Conservation (phyloP, 768 basidiomycete species). For the Rhizopogon vulgaris region DNA sequence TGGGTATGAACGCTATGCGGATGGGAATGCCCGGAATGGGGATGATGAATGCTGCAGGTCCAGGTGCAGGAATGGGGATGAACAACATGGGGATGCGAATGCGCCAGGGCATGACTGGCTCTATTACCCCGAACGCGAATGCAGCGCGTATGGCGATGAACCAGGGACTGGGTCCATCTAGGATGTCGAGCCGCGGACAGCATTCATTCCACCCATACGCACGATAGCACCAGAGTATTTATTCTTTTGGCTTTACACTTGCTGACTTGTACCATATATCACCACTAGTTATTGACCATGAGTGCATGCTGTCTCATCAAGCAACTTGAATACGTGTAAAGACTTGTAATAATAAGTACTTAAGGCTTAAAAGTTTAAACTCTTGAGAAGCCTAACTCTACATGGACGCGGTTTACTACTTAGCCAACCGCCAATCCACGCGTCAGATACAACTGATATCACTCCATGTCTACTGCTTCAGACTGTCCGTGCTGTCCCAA, state of each 20-base stretch:
- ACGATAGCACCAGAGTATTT: slow-evolving; percentile 30
- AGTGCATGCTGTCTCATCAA: no score
- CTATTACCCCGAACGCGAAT: slow-evolving; percentile 21
- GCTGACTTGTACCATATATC: slow-evolving; percentile 25
- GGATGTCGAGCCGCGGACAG: slow-evolving; percentile 46
- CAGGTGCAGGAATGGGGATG: slow-evolving; percentile 28
- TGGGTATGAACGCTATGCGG: slow-evolving; percentile 14
- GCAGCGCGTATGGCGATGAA: slow-evolving; percentile 37
- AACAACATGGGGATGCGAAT: slow-evolving; percentile 32
- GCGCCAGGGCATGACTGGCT: slow-evolving; percentile 29
- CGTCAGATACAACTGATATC: no score
- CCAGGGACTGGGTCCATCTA: slow-evolving; percentile 40
- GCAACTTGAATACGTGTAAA: no score
- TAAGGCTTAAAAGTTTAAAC: no score
- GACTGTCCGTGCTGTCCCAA: slow-evolving; percentile 5
- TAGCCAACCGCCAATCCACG: no score
- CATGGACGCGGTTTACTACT: no score
- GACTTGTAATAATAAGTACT: no score
- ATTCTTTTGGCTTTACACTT: slow-evolving; percentile 4
- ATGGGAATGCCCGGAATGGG: slow-evolving; percentile 28
- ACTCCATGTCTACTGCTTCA: neutral
- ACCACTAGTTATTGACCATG: slow-evolving; percentile 16
- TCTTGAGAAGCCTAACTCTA: no score
- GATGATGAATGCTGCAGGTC: slow-evolving; percentile 25
- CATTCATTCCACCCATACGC: slow-evolving; percentile 64